phyloP scores from a whole-genome alignment of 805 yeast species.

The Candida vaughaniae region DNA sequence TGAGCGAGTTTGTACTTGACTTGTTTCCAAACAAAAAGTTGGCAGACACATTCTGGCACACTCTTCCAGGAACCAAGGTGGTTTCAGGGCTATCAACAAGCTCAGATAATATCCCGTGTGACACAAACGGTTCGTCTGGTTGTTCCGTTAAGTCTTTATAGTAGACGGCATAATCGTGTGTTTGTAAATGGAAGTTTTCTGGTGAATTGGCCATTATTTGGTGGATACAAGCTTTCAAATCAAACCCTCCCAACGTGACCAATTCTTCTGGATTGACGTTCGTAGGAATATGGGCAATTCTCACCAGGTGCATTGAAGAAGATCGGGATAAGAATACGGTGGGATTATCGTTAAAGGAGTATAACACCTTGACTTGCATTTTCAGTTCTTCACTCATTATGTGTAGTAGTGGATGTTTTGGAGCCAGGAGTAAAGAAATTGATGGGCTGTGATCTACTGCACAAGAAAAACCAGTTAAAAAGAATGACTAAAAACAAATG shows the following conservation, averaged over 20 bases:
- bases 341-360: constrained; percentile 42
- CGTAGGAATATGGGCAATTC: constrained; percentile 38
- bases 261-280: constrained; percentile 22
- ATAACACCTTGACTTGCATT: constrained; percentile 47
- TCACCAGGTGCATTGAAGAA: constrained; percentile 30
- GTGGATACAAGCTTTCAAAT: constrained; percentile 36
- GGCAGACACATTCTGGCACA: constrained; percentile 56
- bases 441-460: too few relatives aligned
- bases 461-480: too few relatives aligned
- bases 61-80: constrained; percentile 48
- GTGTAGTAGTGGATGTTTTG: not conserved
- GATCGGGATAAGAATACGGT: constrained; percentile 45
- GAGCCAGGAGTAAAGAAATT: too few relatives aligned
- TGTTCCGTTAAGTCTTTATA: constrained; percentile 48
- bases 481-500: too few relatives aligned
- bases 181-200: constrained; percentile 38
- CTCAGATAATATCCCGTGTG: constrained; percentile 38
- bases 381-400: constrained; percentile 13
- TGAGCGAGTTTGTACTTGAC: constrained; percentile 38
- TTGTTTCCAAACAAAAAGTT: constrained; percentile 39
- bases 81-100: constrained; percentile 24
- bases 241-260: constrained; percentile 42
- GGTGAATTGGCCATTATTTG: constrained; percentile 41
- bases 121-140: constrained; percentile 48
- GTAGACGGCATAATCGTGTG: constrained; percentile 45